Conservation (phyloP, 2,329 filamentous ascomycete genomes). For the Aspergillus jensenii region DNA sequence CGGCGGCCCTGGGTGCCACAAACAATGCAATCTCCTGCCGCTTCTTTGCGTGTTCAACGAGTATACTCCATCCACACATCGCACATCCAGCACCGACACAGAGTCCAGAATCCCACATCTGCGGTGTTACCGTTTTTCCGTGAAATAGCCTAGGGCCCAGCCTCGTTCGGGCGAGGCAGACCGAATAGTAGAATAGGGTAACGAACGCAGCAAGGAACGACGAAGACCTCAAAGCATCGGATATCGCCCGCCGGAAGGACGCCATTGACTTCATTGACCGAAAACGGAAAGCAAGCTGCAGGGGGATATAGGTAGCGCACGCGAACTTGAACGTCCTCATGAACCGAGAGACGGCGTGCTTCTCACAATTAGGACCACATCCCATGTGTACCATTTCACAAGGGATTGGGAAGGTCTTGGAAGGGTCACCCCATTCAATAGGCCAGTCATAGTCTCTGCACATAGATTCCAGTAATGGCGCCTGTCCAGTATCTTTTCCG, state of each 20-base stretch:
- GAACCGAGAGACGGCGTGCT: slow-evolving; percentile 69
- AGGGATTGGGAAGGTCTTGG: slow-evolving; percentile 68
- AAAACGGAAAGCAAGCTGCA: slow-evolving; percentile 67
- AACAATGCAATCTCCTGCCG: slow-evolving; percentile 77
- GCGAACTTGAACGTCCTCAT: slow-evolving; percentile 69
- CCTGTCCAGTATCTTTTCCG: slow-evolving; percentile 70
- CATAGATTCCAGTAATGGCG: slow-evolving; percentile 67
- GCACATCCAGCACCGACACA: slow-evolving; percentile 72
- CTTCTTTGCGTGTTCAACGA: slow-evolving; percentile 66
- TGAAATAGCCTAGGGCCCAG: slow-evolving; percentile 69
- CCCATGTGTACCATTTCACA: slow-evolving; percentile 86
- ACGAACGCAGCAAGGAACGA: slow-evolving; percentile 78
- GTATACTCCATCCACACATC: slow-evolving; percentile 78
- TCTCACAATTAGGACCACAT: slow-evolving; percentile 67
- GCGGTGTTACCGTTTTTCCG: slow-evolving; percentile 51
- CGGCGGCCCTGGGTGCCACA: slow-evolving; percentile 74
- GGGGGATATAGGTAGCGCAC: slow-evolving; percentile 72
- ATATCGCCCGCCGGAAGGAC: slow-evolving; percentile 52
- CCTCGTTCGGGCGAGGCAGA: slow-evolving; percentile 73
- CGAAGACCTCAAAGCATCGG: slow-evolving; percentile 68
- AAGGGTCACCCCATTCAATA: slow-evolving; percentile 70
- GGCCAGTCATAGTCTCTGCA: slow-evolving; percentile 71
- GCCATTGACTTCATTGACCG: slow-evolving; percentile 47
- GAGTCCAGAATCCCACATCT: slow-evolving; percentile 59
- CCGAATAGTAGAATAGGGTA: slow-evolving; percentile 77